phyloP scores from a whole-genome alignment of 345 rosid genomes.

The Salix koriyanagi region DNA sequence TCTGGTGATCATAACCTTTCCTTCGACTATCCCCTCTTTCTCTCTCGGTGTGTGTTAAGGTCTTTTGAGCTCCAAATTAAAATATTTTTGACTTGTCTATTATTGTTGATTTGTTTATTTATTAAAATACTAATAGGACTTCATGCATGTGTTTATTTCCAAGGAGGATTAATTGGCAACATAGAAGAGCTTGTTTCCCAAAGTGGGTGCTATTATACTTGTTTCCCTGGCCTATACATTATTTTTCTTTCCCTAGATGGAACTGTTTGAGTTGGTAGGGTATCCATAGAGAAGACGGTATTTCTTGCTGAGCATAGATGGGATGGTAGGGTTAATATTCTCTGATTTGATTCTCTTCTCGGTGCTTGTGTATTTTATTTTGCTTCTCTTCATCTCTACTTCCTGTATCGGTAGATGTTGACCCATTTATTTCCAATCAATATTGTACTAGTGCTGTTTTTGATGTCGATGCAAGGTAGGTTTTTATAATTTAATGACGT shows the following conservation, averaged over 20 bases:
- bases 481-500: not conserved
- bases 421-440: not conserved
- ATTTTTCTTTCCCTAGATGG: not conserved
- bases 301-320: not conserved
- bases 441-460: not conserved
- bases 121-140: not conserved
- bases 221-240: not conserved
- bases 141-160: conserved; percentile 26
- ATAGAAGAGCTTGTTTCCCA: conserved; percentile 5
- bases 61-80: not conserved
- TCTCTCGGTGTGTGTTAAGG: not conserved
- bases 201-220: not conserved
- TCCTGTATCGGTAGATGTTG: not conserved
- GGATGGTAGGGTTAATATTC: conserved; percentile 4
- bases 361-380: conserved; percentile 14
- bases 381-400: conserved; percentile 7
- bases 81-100: not conserved
- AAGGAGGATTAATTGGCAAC: conserved; percentile 5
- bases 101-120: not conserved
- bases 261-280: conserved; percentile 22
- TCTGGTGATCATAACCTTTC: conserved; percentile 47
- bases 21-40: not conserved
- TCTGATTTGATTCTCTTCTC: conserved; percentile 21
- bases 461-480: not conserved
- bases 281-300: not conserved